A percentile compares a stretch with the other conserved stretches of the same genome.
Conservation (phyloP, 164 flowering plant genomes). For the Nelumbo lutea region DNA sequence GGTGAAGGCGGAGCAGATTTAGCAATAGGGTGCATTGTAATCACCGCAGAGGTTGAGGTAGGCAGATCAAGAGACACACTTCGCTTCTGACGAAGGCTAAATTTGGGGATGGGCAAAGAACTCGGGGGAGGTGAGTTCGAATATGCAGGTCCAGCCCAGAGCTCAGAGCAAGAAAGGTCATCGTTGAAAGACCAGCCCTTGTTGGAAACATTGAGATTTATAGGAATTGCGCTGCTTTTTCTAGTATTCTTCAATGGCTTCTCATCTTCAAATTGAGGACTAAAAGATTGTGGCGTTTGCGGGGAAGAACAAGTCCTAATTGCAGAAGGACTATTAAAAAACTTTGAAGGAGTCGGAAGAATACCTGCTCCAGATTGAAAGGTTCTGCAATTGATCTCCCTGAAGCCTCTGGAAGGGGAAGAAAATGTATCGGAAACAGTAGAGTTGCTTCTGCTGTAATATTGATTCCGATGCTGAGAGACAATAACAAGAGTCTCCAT, state of each 20-base stretch:
- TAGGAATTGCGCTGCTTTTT: constrained; percentile 35
- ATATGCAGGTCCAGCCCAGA: constrained; percentile 77
- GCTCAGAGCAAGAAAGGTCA: constrained; percentile 39
- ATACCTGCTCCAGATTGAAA: constrained; percentile 57
- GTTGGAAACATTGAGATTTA: constrained; percentile 16
- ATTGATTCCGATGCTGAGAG: constrained; percentile 55
- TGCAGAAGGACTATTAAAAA: constrained; percentile 19
- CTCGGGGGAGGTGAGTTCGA: constrained; percentile 95
- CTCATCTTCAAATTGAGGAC: constrained; percentile 9
- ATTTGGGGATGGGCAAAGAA: constrained; percentile 90
- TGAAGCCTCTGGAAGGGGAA: constrained; percentile 33
- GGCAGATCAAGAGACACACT: constrained; percentile 70
- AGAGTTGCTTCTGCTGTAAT: constrained; percentile 28
- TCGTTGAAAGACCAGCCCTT: constrained; percentile 18
- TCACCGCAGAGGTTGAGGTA: constrained; percentile 19
- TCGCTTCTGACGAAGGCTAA: constrained; percentile 56
- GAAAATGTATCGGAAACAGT: constrained; percentile 26
- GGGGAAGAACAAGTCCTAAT: constrained; percentile 19
- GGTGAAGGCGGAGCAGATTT: constrained; percentile 94
- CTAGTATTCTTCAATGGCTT: constrained; percentile 3
- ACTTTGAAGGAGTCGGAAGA: constrained; percentile 48
- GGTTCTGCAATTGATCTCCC: constrained; percentile 50
- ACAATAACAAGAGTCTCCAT: constrained; percentile 76
- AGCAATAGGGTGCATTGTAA: constrained; percentile 40
- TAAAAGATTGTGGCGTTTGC: constrained; percentile 25